Evolutionary conservation across 352 stramenopile species (phyloP).

Genomic region (Phytopythium mirpurense): DNA sequence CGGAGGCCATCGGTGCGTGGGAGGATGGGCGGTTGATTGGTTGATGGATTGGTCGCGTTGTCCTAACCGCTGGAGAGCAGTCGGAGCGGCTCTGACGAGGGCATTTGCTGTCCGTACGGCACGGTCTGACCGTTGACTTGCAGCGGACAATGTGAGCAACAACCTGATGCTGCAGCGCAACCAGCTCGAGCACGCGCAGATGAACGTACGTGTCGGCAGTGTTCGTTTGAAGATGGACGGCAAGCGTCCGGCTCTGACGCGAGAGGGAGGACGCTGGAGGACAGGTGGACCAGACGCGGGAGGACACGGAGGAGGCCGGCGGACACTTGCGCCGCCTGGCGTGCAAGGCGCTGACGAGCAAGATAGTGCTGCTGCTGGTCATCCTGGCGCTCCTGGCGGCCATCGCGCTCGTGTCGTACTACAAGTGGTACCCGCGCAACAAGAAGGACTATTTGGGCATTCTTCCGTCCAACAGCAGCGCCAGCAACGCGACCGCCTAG

Average conservation of each 20-base stretch:
- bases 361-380: slow-evolving; percentile 47
- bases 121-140: not conserved
- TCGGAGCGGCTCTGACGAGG: too few species aligned
- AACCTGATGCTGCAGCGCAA: slow-evolving; percentile 67
- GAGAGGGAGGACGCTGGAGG: too few species aligned
- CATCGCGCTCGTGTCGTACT: slow-evolving; percentile 65
- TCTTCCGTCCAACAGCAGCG: slow-evolving; percentile 18
- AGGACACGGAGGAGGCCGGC: slow-evolving; percentile 59
- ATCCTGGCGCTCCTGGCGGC: slow-evolving; percentile 51
- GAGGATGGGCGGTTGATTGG: too few species aligned
- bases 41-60: too few species aligned
- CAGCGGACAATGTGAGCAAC: slow-evolving; percentile 62
- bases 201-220: slow-evolving; percentile 39
- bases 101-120: too few species aligned
- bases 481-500: slow-evolving; percentile 12
- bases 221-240: too few species aligned
- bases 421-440: slow-evolving; percentile 71
- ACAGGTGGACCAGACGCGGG: slow-evolving; percentile 58
- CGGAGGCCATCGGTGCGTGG: slow-evolving; percentile 56
- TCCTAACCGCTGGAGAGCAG: too few species aligned
- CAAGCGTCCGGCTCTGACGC: too few species aligned
- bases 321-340: slow-evolving; percentile 47
- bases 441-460: slow-evolving; percentile 70
- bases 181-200: slow-evolving; percentile 54
- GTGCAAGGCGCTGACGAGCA: slow-evolving; percentile 59